phyloP scores from a whole-genome alignment of 345 rosid genomes.

The Eutrema japonicum region DNA sequence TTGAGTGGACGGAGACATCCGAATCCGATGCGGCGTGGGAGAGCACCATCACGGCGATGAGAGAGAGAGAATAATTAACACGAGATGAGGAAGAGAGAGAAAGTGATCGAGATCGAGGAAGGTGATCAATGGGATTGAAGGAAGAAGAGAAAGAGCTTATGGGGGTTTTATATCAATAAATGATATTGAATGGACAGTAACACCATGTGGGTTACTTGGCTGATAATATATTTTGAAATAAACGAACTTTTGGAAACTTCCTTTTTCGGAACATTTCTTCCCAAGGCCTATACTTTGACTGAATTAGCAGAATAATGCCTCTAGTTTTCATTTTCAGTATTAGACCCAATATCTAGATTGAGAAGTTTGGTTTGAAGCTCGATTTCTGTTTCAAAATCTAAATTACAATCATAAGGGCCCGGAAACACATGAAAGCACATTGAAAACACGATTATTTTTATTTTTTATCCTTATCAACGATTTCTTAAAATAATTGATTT shows the following conservation, averaged over 20 bases:
- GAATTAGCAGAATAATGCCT: neutral
- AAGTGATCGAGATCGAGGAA: conserved; percentile 1
- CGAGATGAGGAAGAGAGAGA: neutral
- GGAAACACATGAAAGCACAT: neutral
- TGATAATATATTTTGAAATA: conserved; percentile 15
- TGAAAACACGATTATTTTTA: conserved; percentile 3
- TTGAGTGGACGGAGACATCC: conserved; percentile 70
- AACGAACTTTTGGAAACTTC: conserved; percentile 26
- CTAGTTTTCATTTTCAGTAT: neutral
- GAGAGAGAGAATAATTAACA: conserved; percentile 1
- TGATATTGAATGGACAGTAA: conserved; percentile 1
- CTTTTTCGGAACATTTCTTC: conserved; percentile 5
- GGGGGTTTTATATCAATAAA: conserved; percentile 25
- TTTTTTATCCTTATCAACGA: neutral
- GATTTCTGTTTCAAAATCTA: neutral
- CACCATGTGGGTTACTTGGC: conserved; percentile 12
- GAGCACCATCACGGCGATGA: conserved; percentile 57
- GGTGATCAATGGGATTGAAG: conserved; percentile 5
- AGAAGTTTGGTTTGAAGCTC: neutral
- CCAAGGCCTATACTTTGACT: conserved; percentile 15
- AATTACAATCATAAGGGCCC: neutral
- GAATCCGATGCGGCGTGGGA: conserved; percentile 57
- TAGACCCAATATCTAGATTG: neutral
- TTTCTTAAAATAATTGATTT: neutral
- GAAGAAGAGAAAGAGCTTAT: conserved; percentile 18